phyloP scores from a whole-genome alignment of 2,329 filamentous ascomycete genomes.

The Knoxdaviesia capensis region DNA sequence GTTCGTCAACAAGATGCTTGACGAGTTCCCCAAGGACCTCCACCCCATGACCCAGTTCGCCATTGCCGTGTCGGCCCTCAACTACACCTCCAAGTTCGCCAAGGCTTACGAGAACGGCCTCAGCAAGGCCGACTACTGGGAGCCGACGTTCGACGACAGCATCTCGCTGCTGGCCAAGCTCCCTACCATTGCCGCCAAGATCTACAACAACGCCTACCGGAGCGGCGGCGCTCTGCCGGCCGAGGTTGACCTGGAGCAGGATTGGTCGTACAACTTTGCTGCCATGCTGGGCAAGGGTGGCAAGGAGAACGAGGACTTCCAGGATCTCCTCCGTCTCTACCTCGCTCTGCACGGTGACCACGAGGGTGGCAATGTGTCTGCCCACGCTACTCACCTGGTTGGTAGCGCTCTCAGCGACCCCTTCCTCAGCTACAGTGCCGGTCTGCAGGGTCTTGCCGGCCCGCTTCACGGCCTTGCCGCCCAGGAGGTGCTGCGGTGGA shows the following conservation, averaged over 20 bases:
- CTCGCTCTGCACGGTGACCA: conserved; percentile 94
- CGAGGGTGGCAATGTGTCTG: conserved; percentile 94
- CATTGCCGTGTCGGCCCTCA: conserved; percentile 86
- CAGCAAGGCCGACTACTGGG: conserved; percentile 96
- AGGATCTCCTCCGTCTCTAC: conserved; percentile 84
- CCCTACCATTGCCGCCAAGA: conserved; percentile 88
- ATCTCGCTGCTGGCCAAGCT: conserved; percentile 91
- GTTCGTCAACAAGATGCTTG: conserved; percentile 74
- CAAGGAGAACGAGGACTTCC: conserved; percentile 78
- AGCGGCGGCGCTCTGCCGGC: conserved; percentile 55
- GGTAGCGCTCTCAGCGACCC: conserved; percentile 87
- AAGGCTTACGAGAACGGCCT: conserved; percentile 81
- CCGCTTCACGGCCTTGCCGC: conserved; percentile 68
- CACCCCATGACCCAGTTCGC: conserved; percentile 98
- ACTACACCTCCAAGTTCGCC: conserved; percentile 84
- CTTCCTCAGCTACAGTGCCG: conserved; percentile 89
- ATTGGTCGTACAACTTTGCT: conserved; percentile 98
- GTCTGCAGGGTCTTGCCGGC: conserved; percentile 58
- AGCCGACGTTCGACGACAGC: conserved; percentile 88
- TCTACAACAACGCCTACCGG: conserved; percentile 81
- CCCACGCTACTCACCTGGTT: conserved; percentile 85
- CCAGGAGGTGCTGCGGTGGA: conserved; percentile 94
- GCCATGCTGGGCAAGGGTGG: conserved; percentile 85
- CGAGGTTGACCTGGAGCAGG: conserved; percentile 62
- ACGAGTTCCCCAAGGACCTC: conserved; percentile 71